phyloP scores from a whole-genome alignment of 495 filamentous ascomycete genomes.

The Lasiosphaeria hispida region DNA sequence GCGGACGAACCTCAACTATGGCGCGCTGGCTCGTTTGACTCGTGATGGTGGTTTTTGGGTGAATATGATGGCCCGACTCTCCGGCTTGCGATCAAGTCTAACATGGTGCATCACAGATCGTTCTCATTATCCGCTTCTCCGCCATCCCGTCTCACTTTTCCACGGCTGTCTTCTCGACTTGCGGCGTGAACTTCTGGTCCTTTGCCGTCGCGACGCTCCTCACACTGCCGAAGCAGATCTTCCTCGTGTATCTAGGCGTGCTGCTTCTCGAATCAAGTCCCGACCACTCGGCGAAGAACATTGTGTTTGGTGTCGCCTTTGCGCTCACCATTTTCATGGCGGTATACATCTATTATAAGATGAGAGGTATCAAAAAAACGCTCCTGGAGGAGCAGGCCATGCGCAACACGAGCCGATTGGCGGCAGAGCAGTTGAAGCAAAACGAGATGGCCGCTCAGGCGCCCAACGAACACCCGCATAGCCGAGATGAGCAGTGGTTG shows the following conservation, averaged over 20 bases:
- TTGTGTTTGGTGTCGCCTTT: slow-evolving; percentile 27
- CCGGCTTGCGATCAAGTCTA: not conserved
- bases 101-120: slow-evolving; percentile 15
- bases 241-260: slow-evolving; percentile 36
- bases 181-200: slow-evolving; percentile 33
- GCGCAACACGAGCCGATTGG: not conserved
- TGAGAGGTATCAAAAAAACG: slow-evolving; percentile 28
- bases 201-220: slow-evolving; percentile 33
- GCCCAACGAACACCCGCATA: too few relatives aligned
- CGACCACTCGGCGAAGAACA: slow-evolving; percentile 26
- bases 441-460: not conserved
- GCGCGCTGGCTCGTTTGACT: slow-evolving; percentile 27
- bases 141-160: slow-evolving; percentile 33
- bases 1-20: slow-evolving; percentile 32
- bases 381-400: slow-evolving; percentile 30
- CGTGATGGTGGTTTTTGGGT: slow-evolving; percentile 31
- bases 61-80: not conserved
- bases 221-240: slow-evolving; percentile 34
- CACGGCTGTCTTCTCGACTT: slow-evolving; percentile 36
- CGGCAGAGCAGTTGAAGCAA: not conserved
- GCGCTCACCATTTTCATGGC: slow-evolving; percentile 26
- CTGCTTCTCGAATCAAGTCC: slow-evolving; percentile 22
- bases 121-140: slow-evolving; percentile 34
- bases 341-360: slow-evolving; percentile 26
- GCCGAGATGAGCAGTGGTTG: not conserved